Conservation (phyloP, 208 protist genomes). For the Cochliopodium minus region DNA sequence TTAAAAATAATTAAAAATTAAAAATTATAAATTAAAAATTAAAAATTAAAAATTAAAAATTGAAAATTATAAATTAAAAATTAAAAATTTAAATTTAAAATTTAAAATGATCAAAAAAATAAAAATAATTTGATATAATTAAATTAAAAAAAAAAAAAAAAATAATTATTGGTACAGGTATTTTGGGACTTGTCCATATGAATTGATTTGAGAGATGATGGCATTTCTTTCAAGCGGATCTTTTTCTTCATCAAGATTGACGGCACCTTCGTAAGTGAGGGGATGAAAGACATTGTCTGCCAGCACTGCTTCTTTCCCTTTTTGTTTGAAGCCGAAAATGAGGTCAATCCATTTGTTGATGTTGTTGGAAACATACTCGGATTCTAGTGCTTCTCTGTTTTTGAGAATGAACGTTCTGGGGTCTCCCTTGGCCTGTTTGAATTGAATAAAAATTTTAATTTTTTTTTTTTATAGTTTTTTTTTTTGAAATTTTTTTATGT, state of each 20-base stretch:
- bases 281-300: conserved; percentile 91
- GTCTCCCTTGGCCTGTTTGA: conserved; percentile 65
- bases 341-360: conserved; percentile 96
- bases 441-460: too few species aligned
- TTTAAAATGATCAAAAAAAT: too few species aligned
- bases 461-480: too few species aligned
- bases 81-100: too few species aligned
- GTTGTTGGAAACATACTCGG: conserved; percentile 71
- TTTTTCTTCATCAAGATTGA: conserved; percentile 45
- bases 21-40: too few species aligned
- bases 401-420: conserved; percentile 71
- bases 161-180: conserved; percentile 22
- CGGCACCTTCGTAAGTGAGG: conserved; percentile 81
- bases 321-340: conserved; percentile 92
- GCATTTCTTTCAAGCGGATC: conserved; percentile 27
- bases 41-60: too few species aligned
- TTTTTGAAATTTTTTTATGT: too few species aligned
- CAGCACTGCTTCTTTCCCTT: conserved; percentile 72
- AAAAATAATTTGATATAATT: too few species aligned
- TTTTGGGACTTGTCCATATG: conserved; percentile 33
- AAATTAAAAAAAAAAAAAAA: too few species aligned
- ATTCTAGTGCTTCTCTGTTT: conserved; percentile 81
- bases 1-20: too few species aligned
- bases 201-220: conserved; percentile 32
- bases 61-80: too few species aligned